phyloP scores from a whole-genome alignment of 306 rosid species.

The Oemleria cerasiformis region DNA sequence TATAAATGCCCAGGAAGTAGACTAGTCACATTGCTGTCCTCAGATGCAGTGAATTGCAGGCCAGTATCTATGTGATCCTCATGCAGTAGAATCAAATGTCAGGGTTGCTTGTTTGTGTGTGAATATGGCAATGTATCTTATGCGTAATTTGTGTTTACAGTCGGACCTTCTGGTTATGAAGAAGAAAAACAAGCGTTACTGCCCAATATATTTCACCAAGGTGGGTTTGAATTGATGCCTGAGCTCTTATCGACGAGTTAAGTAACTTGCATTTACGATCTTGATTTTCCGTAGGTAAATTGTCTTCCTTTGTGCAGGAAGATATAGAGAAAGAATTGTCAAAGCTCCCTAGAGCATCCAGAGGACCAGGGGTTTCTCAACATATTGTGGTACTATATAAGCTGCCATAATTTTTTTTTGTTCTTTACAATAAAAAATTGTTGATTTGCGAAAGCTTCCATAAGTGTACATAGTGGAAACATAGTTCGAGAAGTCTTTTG shows the following conservation, averaged over 20 bases:
- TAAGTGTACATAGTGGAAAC: not conserved
- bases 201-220: constrained; percentile 89
- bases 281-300: constrained; percentile 11
- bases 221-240: constrained; percentile 41
- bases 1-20: not conserved
- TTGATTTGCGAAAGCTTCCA: not conserved
- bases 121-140: constrained; percentile 13
- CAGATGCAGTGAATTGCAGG: not conserved
- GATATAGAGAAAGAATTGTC: constrained; percentile 82
- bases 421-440: not conserved
- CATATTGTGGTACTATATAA: constrained; percentile 59
- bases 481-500: not conserved
- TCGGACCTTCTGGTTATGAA: constrained; percentile 88
- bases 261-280: not conserved
- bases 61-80: not conserved
- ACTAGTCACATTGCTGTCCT: not conserved
- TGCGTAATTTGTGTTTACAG: constrained; percentile 42
- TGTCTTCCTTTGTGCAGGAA: constrained; percentile 53
- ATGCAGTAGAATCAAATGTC: not conserved
- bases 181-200: constrained; percentile 88
- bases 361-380: constrained; percentile 68
- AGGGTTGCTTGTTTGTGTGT: constrained; percentile 4
- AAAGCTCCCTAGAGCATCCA: constrained; percentile 61
- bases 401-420: constrained; percentile 3
- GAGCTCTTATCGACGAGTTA: constrained; percentile 12